Percentiles rank a stretch among this genome's conserved stretches.
phyloP scores from a whole-genome alignment of 192 early-diverging fungal genomes.

The Powellomyces hirtus region DNA sequence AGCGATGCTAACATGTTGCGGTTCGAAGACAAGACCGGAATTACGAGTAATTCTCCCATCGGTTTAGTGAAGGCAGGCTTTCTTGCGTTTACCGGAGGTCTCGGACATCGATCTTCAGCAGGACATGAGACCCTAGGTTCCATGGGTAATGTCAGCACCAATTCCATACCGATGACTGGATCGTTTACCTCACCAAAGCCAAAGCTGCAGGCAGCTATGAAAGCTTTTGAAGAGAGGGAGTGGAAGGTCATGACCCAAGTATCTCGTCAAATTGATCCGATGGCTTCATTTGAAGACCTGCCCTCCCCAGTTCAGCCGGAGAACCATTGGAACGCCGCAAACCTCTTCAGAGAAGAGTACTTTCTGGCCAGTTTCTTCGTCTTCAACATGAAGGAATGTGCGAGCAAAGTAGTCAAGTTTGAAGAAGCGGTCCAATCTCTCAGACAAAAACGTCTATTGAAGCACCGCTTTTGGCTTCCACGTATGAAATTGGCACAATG shows the following conservation, averaged over 20 bases:
- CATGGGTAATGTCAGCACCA: neutral
- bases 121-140: neutral
- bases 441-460: neutral
- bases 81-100: neutral
- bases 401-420: constrained; percentile 16
- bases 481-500: constrained; percentile 12
- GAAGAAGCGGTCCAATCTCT: constrained; percentile 15
- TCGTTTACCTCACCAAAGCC: neutral
- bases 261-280: constrained; percentile 16
- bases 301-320: neutral
- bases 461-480: constrained; percentile 16
- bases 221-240: constrained; percentile 11
- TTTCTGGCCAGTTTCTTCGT: constrained; percentile 26
- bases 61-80: neutral
- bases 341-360: constrained; percentile 30
- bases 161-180: neutral
- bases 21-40: neutral
- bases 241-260: constrained; percentile 10
- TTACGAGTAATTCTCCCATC: neutral
- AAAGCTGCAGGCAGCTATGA: neutral
- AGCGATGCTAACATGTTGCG: constrained; percentile 9
- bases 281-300: neutral
- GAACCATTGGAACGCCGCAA: constrained; percentile 23
- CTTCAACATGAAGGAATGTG: constrained; percentile 22
- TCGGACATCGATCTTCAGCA: neutral